Conservation (phyloP, 2,329 filamentous ascomycete genomes). For the Alternaria sp. region DNA sequence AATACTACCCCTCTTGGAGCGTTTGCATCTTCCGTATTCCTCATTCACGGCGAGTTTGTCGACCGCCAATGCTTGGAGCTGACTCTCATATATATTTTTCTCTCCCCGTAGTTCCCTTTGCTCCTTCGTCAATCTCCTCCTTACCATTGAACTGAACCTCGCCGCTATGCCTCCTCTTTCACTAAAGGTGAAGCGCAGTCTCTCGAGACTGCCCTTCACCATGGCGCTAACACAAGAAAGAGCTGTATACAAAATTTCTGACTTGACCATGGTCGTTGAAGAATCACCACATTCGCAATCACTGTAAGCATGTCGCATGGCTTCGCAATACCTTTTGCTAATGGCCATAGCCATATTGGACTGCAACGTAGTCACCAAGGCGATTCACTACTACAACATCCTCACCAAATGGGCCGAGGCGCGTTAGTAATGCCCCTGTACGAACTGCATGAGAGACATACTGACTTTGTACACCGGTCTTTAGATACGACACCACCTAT, state of each 20-base stretch:
- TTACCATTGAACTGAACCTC: background rate
- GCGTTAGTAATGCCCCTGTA: background rate
- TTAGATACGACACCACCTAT: slow-evolving; percentile 27
- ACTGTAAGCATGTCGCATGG: background rate
- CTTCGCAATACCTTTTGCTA: background rate
- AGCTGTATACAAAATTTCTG: background rate
- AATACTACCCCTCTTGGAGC: background rate
- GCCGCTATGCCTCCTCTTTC: background rate
- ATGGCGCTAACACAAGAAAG: background rate
- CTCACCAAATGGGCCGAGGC: slow-evolving; percentile 26
- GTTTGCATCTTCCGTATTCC: background rate
- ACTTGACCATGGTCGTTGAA: background rate
- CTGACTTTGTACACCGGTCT: too few species aligned
- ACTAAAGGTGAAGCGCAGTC: background rate
- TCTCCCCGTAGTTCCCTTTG: background rate
- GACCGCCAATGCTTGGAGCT: background rate
- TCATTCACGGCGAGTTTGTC: background rate
- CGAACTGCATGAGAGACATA: too few species aligned
- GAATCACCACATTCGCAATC: background rate
- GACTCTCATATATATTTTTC: background rate
- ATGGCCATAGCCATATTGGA: background rate
- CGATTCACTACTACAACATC: background rate
- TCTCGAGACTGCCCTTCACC: slow-evolving; percentile 6
- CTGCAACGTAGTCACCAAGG: background rate
- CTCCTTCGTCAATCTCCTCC: background rate